A percentile compares a stretch with the other conserved stretches of the same genome.
phyloP scores from a whole-genome alignment of 179 eudicot species.

The Carnegiea gigantea region DNA sequence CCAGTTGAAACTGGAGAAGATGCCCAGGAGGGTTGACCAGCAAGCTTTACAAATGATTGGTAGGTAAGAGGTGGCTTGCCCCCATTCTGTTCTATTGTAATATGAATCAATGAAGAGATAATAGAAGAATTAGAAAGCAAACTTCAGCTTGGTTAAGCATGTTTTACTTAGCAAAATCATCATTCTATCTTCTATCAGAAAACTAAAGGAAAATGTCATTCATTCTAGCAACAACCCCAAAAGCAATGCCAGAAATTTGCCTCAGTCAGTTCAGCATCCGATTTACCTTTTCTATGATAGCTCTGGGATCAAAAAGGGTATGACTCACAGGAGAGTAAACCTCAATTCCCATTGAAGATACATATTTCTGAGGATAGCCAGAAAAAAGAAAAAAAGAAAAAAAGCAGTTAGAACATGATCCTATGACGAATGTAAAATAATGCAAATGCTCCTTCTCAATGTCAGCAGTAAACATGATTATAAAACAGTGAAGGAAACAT shows the following conservation, averaged over 20 bases:
- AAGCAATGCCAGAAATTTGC: neutral
- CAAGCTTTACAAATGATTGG: constrained; percentile 73
- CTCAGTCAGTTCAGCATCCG: neutral
- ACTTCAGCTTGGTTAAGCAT: neutral
- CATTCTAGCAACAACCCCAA: constrained; percentile 4
- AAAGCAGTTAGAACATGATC: neutral
- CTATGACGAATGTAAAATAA: neutral
- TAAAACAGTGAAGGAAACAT: neutral
- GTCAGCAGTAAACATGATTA: neutral
- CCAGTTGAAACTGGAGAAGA: constrained; percentile 54
- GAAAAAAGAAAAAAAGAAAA: neutral
- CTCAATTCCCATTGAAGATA: constrained; percentile 62
- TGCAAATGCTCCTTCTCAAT: neutral
- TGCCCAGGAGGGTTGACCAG: constrained; percentile 79
- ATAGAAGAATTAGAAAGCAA: neutral
- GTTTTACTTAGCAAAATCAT: neutral
- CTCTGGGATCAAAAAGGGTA: constrained; percentile 85
- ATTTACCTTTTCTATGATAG: constrained; percentile 67
- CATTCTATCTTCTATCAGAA: neutral
- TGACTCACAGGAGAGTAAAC: constrained; percentile 87
- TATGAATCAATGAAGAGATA: neutral
- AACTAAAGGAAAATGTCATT: neutral
- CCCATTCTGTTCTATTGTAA: constrained; percentile 49
- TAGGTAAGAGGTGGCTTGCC: constrained; percentile 81
- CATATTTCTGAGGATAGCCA: constrained; percentile 46